Evolutionary conservation across 2,329 filamentous ascomycete species (phyloP).

Genomic region (Gaeumannomyces tritici): DNA sequence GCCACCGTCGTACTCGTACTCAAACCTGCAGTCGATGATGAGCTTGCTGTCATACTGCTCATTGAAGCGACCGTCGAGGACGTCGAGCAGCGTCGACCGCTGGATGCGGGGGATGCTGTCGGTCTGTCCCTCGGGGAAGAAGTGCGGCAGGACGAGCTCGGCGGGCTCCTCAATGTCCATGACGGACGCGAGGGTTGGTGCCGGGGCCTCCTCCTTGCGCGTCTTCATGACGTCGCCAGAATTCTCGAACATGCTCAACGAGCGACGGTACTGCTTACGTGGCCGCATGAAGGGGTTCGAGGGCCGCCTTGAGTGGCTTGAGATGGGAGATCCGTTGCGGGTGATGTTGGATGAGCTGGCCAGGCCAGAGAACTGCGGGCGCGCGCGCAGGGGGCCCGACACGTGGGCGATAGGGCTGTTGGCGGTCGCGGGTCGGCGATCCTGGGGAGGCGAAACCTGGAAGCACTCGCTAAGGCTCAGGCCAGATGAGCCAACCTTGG

Average conservation of each 20-base stretch:
- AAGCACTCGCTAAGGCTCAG: constrained; percentile 75
- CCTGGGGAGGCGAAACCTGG: constrained; percentile 66
- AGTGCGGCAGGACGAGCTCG: constrained; percentile 71
- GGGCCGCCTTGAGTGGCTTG: constrained; percentile 59
- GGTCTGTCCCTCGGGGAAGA: constrained; percentile 66
- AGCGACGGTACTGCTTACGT: constrained; percentile 82
- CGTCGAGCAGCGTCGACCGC: constrained; percentile 70
- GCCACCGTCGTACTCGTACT: constrained; percentile 96
- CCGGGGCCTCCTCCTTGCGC: constrained; percentile 50
- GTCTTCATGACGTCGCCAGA: constrained; percentile 78
- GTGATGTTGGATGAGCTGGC: constrained; percentile 37
- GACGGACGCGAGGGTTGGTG: constrained; percentile 58
- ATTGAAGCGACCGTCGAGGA: constrained; percentile 77
- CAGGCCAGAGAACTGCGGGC: constrained; percentile 54
- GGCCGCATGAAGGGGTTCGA: constrained; percentile 65
- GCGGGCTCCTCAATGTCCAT: constrained; percentile 76
- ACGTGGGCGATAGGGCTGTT: constrained; percentile 40
- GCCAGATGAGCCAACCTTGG: constrained; percentile 29
- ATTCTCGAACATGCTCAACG: constrained; percentile 95
- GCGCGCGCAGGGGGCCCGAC: constrained; percentile 51
- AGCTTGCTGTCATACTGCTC: constrained; percentile 70
- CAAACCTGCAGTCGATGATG: constrained; percentile 93
- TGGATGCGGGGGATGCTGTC: constrained; percentile 86
- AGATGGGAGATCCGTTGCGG: constrained; percentile 67
- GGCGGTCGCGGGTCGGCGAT: constrained; percentile 51